A percentile compares a stretch with the other conserved stretches of the same genome.
These are phyloP conservation scores for Dactylellina drechsleri DNA, from an alignment of 2,329 filamentous ascomycete genomes.

Conservation along the genomic window DNA sequence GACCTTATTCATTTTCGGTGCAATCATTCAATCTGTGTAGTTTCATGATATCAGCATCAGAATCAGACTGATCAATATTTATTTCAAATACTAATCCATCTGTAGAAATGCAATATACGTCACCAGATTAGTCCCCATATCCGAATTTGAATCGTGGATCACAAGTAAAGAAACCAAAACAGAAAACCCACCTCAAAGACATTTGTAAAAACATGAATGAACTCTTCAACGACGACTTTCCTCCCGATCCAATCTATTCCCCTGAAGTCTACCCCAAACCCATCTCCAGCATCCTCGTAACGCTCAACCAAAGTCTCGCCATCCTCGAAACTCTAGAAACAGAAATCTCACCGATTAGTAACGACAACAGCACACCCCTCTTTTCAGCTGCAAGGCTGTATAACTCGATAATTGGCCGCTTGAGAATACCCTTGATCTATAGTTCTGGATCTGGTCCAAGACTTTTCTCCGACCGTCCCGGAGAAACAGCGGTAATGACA, in stretches of 20 bases:
- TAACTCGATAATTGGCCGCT: too few relatives aligned
- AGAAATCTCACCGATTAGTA: neutral
- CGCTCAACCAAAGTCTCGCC: neutral
- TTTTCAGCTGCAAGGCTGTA: constrained; percentile 1
- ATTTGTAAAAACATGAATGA: constrained; percentile 6
- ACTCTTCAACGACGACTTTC: constrained; percentile 13
- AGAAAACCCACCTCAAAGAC: neutral
- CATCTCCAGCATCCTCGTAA: neutral
- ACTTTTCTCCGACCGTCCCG: neutral
- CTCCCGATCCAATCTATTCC: constrained; percentile 4
- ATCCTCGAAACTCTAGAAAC: constrained; percentile 3
- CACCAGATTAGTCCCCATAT: constrained; percentile 11
- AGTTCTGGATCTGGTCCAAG: neutral
- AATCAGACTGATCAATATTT: neutral
- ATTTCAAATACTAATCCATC: neutral
- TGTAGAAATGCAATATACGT: neutral
- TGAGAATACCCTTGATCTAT: neutral
- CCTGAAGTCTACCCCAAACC: neutral
- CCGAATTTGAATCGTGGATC: constrained; percentile 32
- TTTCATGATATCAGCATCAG: too few relatives aligned
- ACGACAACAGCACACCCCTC: neutral
- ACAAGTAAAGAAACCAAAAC: neutral
- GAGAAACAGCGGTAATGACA: neutral
- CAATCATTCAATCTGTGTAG: too few relatives aligned
- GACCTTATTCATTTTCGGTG: too few relatives aligned